Percentiles rank a stretch among this genome's conserved stretches.
phyloP scores from a whole-genome alignment of 2,329 filamentous ascomycete genomes.

The Apiospora phragmitis region DNA sequence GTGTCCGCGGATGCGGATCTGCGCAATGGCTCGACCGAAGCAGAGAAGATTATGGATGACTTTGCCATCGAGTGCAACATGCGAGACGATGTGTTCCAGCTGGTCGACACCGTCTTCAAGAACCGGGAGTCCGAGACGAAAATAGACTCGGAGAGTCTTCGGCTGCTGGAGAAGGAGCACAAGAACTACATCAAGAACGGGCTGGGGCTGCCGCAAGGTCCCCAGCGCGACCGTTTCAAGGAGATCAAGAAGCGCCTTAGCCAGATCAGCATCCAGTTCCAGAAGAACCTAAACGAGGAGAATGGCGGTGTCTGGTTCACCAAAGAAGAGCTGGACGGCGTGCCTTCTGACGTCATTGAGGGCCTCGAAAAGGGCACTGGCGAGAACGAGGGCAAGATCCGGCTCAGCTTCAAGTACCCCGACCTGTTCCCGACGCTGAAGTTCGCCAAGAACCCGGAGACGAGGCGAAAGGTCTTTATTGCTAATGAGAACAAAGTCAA shows the following conservation, averaged over 20 bases:
- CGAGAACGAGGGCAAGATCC: constrained; percentile 72
- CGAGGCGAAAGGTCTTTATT: constrained; percentile 68
- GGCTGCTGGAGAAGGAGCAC: constrained; percentile 76
- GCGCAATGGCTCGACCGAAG: constrained; percentile 74
- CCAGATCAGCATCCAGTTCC: constrained; percentile 71
- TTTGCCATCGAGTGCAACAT: constrained; percentile 77
- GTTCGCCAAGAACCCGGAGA: constrained; percentile 71
- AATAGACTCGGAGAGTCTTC: constrained; percentile 68
- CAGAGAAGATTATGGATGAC: constrained; percentile 74
- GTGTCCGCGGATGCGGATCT: constrained; percentile 69
- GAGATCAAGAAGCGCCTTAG: constrained; percentile 81
- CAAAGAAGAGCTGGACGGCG: constrained; percentile 70
- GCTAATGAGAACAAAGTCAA: constrained; percentile 81
- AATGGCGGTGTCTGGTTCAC: constrained; percentile 81
- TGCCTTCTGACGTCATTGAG: constrained; percentile 68
- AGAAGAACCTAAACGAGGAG: constrained; percentile 82
- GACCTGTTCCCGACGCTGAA: constrained; percentile 78
- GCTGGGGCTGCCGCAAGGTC: constrained; percentile 67
- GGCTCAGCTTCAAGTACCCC: constrained; percentile 80
- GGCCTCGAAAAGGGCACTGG: constrained; percentile 70
- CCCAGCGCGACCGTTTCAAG: constrained; percentile 77
- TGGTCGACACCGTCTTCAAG: constrained; percentile 60
- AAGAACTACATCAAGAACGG: constrained; percentile 78
- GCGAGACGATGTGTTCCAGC: constrained; percentile 77
- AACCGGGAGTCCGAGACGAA: constrained; percentile 52